Evolutionary conservation across 352 stramenopile species (phyloP).

Genomic region (Globisporangium paddicum): DNA sequence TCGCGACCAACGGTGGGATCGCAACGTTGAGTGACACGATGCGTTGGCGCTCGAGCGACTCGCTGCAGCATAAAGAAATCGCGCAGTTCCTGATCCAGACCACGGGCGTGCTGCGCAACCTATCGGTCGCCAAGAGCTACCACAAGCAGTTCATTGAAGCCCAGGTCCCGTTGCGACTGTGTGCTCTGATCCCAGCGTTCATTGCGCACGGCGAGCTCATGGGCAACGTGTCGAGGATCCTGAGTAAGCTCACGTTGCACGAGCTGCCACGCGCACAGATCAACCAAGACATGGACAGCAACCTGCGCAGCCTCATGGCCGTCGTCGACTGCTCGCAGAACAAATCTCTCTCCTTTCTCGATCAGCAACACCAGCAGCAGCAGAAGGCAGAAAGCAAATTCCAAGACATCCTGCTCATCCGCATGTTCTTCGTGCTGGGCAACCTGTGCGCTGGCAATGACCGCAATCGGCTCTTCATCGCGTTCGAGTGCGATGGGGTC

Average conservation of each 20-base stretch:
- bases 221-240: slow-evolving; percentile 70
- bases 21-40: slow-evolving; percentile 46
- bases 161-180: slow-evolving; percentile 41
- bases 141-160: slow-evolving; percentile 72
- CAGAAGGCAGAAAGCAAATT: slow-evolving; percentile 23
- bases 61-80: slow-evolving; percentile 38
- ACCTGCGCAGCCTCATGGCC: slow-evolving; percentile 40
- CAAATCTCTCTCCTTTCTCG: slow-evolving; percentile 26
- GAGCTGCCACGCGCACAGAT: slow-evolving; percentile 64
- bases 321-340: slow-evolving; percentile 41
- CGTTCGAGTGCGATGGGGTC: slow-evolving; percentile 23
- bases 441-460: slow-evolving; percentile 88
- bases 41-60: slow-evolving; percentile 27
- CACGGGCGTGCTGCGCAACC: slow-evolving; percentile 60
- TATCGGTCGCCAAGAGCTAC: slow-evolving; percentile 50
- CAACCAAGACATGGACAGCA: slow-evolving; percentile 33
- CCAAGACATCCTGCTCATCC: slow-evolving; percentile 61
- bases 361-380: slow-evolving; percentile 37
- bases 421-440: slow-evolving; percentile 77
- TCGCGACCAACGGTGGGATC: slow-evolving; percentile 62
- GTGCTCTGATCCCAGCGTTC: slow-evolving; percentile 36
- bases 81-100: slow-evolving; percentile 70
- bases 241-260: slow-evolving; percentile 81
- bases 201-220: slow-evolving; percentile 61
- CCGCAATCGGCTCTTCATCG: slow-evolving; percentile 52